phyloP scores from a whole-genome alignment of 2,329 filamentous ascomycete species.

The Mollisia scopiformis region DNA sequence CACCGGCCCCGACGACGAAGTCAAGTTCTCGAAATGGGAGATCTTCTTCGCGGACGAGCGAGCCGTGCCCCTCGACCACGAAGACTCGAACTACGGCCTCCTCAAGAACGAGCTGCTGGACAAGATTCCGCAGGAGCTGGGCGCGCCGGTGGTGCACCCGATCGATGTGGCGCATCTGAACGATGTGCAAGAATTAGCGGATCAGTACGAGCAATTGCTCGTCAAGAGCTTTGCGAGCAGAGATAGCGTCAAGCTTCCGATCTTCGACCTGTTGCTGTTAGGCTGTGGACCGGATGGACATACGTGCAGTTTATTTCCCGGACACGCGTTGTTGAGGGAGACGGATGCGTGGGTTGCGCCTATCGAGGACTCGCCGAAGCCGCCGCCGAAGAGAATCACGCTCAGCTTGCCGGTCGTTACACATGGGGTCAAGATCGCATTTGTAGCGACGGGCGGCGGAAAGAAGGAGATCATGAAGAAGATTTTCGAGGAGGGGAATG shows the following conservation, averaged over 20 bases:
- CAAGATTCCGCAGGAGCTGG: conserved; percentile 74
- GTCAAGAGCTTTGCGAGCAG: conserved; percentile 86
- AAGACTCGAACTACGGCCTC: conserved; percentile 91
- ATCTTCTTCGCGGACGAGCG: conserved; percentile 99
- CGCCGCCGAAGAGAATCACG: conserved; percentile 87
- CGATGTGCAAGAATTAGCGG: conserved; percentile 89
- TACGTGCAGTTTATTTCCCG: conserved; percentile 95
- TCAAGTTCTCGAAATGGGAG: conserved; percentile 88
- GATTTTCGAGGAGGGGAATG: conserved; percentile 79
- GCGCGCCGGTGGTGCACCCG: conserved; percentile 71
- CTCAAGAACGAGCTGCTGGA: conserved; percentile 86
- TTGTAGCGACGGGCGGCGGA: conserved; percentile 84
- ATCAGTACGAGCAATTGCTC: conserved; percentile 88
- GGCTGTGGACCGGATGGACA: conserved; percentile 96
- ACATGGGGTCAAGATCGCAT: conserved; percentile 84
- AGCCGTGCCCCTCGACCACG: conserved; percentile 86
- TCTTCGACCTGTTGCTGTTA: conserved; percentile 92
- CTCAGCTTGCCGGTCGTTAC: conserved; percentile 89
- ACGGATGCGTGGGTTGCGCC: conserved; percentile 88
- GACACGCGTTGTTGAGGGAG: conserved; percentile 84
- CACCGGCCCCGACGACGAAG: conserved; percentile 56
- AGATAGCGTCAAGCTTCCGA: conserved; percentile 91
- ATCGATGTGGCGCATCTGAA: conserved; percentile 71
- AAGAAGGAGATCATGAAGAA: conserved; percentile 93
- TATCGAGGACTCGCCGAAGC: conserved; percentile 93